Evolutionary conservation across 768 basidiomycete genomes (phyloP), one percentile per base, ranked within the genome.

Genomic region (Galerina marginata): DNA sequence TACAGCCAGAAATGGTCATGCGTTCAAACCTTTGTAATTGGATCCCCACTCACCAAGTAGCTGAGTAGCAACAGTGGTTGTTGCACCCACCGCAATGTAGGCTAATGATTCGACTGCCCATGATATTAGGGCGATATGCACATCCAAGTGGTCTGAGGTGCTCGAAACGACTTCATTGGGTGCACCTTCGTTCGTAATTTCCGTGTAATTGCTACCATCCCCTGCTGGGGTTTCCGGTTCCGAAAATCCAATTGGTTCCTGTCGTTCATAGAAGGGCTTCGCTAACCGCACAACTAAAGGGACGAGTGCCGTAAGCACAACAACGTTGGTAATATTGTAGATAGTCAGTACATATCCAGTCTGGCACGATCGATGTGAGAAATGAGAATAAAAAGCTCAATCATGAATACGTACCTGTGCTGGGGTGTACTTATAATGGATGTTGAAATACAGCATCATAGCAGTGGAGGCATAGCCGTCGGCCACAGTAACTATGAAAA

Each of bases 81-180:
- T 46, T 1, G 43, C 9, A 5, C 40, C 62, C 20, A 63, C 53
- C 11, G 9, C 42, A 10, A 63, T 43, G 38, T 55, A 63, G 15
- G 62, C 53, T 9, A 51, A 2, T 1, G 62, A 45, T 29, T 63
- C 62, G 11, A 63, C 39, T 42, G 33, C 12, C 62, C 62, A 63
- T 2, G 62, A 63, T 14, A 36, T 47, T 16, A 63, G 33, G 23
- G 58, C 55, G 20, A 63, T 59, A 38, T 63, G 62, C 10, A 63
- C 57, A 37, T 63, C 58, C 48, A 63, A 20, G 37, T 56, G 53
- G n/a, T 63, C 62, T 12, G 62, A 63, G 15, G 58, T 63, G 16
- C 56, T 37, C 4, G 62, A 63, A n/a, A 56, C 61, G 11, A 58
- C 56, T 16, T 52, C 49, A 14, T 59, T 48, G 11, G 40, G 16